A percentile compares a stretch with the other conserved stretches of the same genome.
Conservation (phyloP, 1,139 yeast genomes). For the Pichia sp. region DNA sequence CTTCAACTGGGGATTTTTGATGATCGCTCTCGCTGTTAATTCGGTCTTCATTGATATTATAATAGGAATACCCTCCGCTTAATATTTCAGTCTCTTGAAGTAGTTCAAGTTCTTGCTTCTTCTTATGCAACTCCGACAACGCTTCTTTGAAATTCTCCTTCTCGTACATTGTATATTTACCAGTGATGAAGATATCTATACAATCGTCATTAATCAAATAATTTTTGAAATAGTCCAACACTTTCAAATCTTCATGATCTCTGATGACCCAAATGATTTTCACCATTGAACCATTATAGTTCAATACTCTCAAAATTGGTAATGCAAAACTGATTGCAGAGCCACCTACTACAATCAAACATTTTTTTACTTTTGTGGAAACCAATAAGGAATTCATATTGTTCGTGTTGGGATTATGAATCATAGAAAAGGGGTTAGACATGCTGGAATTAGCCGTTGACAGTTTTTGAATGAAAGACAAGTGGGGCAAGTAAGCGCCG, state of each 20-base stretch:
- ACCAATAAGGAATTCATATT: constrained; percentile 29
- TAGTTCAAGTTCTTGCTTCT: constrained; percentile 23
- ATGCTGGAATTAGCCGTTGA: neutral
- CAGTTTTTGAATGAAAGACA: constrained; percentile 33
- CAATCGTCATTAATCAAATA: constrained; percentile 56
- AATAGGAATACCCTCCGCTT: constrained; percentile 21
- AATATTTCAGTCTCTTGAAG: constrained; percentile 25
- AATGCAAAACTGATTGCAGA: constrained; percentile 77
- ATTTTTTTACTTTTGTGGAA: constrained; percentile 40
- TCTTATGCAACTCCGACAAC: constrained; percentile 26
- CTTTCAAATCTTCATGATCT: constrained; percentile 70
- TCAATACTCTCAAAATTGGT: constrained; percentile 72
- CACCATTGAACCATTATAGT: constrained; percentile 70
- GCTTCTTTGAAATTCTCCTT: constrained; percentile 29
- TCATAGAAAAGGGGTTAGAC: neutral
- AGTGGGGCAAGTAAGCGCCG: constrained; percentile 71
- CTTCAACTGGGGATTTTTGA: neutral
- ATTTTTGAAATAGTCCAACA: constrained; percentile 60
- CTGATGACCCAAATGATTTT: constrained; percentile 86
- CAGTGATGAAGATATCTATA: constrained; percentile 70
- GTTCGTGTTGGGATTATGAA: constrained; percentile 5
- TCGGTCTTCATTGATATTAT: constrained; percentile 2
- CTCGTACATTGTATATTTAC: constrained; percentile 34
- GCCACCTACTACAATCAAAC: constrained; percentile 69
- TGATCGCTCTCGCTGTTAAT: neutral